Base-by-base conservation (phyloP, 2,329 filamentous ascomycete genomes). In the Lecanicillium sp. region DNA sequence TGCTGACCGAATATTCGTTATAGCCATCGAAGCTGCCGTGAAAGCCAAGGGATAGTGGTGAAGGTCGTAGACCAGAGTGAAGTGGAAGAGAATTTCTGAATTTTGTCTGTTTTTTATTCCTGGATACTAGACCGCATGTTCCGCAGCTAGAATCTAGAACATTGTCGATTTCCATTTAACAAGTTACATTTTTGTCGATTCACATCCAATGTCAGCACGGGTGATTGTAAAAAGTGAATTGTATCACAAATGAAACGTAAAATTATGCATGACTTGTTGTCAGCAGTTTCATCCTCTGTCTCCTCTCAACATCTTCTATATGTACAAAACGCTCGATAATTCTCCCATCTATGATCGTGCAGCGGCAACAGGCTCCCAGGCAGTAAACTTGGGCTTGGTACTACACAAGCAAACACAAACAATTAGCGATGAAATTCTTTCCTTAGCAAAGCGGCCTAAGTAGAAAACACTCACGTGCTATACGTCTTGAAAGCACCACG, bases 401-500 rank as follows among this genome's bases (percentile, higher is more conserved):
- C 74, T 78, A 14, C 15, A 19, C n/a, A 34, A n/a, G 6, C 2
- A 32, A 25, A 25, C 6, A 25, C 6, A 11, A 6, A 6, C 22
- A 25, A 11, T 49, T 42, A 52, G 61, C 41, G 53, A 47, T 20
- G 22, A 25, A 9, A 37, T 22, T 10, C 28, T 29, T 17, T 15
- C 32, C 4, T 5, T 4, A 37, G 13, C 8, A 5, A 4, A 6
- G 12, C 19, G 5, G 17, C 22, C 14, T 17, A 11, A 3, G 9
- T 20, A 10, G 17, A 18, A 20, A n/a, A 17, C 14, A 81, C 89
- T 63, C 66, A 97, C 89, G 92, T 98, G 69, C 72, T 95, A 68
- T 96, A 98, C 25, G 92, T 79, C 72, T 86, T 94, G 72, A 81
- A 98, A 29, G 88, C 89, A 43, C 76, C 87, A 46, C 84, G 77